Evolutionary conservation across 1,284 basidiomycete species (phyloP).

Genomic region (Cutaneotrichosporon daszewskae): DNA sequence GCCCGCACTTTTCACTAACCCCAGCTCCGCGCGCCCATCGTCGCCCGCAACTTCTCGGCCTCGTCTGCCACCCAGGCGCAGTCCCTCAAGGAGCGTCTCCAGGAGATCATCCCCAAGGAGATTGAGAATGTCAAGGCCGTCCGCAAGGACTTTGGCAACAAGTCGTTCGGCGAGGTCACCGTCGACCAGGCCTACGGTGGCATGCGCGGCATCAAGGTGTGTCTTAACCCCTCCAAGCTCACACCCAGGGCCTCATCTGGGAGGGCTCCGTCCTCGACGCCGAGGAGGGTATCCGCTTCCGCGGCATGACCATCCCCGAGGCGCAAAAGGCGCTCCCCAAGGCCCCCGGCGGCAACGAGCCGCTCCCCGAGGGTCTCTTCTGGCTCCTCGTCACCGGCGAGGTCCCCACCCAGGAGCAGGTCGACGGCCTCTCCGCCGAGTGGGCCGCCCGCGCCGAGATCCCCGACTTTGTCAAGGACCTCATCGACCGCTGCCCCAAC

Average conservation of each 20-base stretch:
- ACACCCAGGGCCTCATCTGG: conserved; percentile 66
- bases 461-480: conserved; percentile 86
- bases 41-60: conserved; percentile 51
- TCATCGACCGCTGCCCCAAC: conserved; percentile 86
- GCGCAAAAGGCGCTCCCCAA: conserved; percentile 78
- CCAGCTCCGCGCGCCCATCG: conserved; percentile 21
- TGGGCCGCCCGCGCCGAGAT: conserved; percentile 86
- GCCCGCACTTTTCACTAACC: not conserved
- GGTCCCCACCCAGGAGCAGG: conserved; percentile 82
- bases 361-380: conserved; percentile 89
- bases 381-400: conserved; percentile 93
- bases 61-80: conserved; percentile 59
- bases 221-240: not conserved
- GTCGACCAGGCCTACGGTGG: conserved; percentile 87
- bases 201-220: conserved; percentile 70
- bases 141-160: conserved; percentile 77
- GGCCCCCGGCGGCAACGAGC: conserved; percentile 81
- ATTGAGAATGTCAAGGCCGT: conserved; percentile 82
- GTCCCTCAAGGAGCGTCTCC: conserved; percentile 81
- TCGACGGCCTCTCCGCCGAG: conserved; percentile 74
- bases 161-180: conserved; percentile 79
- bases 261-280: conserved; percentile 91
- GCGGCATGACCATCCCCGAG: conserved; percentile 86
- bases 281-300: conserved; percentile 95
- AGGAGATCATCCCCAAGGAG: conserved; percentile 83